Evolutionary conservation across 2,329 filamentous ascomycete species (phyloP).

Genomic region (Stachybotrys echinatus): DNA sequence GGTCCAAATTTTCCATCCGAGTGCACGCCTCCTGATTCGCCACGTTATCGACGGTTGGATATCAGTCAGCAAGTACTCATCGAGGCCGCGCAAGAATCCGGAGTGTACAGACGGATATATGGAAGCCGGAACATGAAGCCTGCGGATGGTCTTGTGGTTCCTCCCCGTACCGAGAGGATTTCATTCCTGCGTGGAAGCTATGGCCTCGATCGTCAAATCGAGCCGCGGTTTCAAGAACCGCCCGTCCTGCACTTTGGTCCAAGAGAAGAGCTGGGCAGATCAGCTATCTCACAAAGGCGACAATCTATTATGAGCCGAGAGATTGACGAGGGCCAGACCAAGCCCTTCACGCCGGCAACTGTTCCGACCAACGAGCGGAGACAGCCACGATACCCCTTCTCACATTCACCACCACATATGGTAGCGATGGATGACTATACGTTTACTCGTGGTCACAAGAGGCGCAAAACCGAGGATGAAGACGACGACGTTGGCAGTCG

Average conservation of each 20-base stretch:
- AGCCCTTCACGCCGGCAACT: background rate
- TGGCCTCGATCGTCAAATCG: background rate
- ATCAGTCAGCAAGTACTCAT: conserved; percentile 54
- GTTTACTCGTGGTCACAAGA: too few relatives aligned
- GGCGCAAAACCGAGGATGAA: too few relatives aligned
- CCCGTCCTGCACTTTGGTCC: background rate
- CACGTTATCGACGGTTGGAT: conserved; percentile 61
- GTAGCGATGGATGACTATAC: too few relatives aligned
- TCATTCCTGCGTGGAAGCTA: background rate
- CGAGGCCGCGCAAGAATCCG: conserved; percentile 44
- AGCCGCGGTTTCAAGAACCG: background rate
- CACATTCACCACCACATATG: too few relatives aligned
- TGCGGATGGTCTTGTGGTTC: background rate
- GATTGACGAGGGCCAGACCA: background rate
- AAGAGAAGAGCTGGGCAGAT: background rate
- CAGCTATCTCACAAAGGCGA: background rate
- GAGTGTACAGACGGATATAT: conserved; percentile 13
- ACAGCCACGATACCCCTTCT: background rate
- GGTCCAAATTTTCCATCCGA: conserved; percentile 71
- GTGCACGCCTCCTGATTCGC: conserved; percentile 61
- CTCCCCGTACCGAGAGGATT: background rate
- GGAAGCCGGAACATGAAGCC: conserved; percentile 2
- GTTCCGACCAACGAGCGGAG: background rate
- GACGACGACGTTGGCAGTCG: background rate
- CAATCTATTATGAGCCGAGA: background rate